Evolutionary conservation across 441 rosid species (phyloP), one percentile per base, ranked within the genome.

Genomic region (Cnidoscolus chayamansa): DNA sequence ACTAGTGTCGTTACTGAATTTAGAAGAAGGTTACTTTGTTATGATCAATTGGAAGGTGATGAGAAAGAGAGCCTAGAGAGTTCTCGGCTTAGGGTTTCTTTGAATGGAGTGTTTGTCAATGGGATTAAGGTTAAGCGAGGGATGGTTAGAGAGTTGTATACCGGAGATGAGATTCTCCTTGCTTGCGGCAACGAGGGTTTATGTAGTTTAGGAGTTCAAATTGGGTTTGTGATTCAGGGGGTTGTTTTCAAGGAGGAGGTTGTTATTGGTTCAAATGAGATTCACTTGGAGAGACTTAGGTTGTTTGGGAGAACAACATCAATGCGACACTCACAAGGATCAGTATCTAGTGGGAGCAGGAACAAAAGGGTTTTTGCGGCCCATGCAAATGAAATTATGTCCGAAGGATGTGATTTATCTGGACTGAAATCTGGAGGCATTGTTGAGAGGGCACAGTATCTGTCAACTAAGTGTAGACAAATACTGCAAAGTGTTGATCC

Each of bases 121-220:
- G 89, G 91, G 71, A 73, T 77, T 65, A 83, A 84, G 84, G 54
- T 89, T 66, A 47, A 58, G 51, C 79, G 68, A 63, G 88, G 85
- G 0, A 70, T 60, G 64, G 76, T 72, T 57, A 65, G 69, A 65
- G 94, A 89, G 75, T 77, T 94, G 81, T 76, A 47, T 10, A 76
- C 81, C 0, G 97, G 91, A 54, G 94, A 94, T 83, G 96, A 92
- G 83, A 86, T 94, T 66, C 81, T 85, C 80, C 82, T 94, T 74
- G 89, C 79, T 16, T 74, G 73, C 37, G 69, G 69, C 31, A 62
- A 54, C n/a, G 55, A 51, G 15, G 63, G 56, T 67, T 37, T 47
- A 11, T 62, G 77, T 31, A 68, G 53, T 68, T 53, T 45, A 11
- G 63, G 68, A 7, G 20, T 37, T 68, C 25, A 17, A 55, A 55